Base-by-base conservation (phyloP, 2,329 filamentous ascomycete genomes). In the Paramyrothecium sp. region DNA sequence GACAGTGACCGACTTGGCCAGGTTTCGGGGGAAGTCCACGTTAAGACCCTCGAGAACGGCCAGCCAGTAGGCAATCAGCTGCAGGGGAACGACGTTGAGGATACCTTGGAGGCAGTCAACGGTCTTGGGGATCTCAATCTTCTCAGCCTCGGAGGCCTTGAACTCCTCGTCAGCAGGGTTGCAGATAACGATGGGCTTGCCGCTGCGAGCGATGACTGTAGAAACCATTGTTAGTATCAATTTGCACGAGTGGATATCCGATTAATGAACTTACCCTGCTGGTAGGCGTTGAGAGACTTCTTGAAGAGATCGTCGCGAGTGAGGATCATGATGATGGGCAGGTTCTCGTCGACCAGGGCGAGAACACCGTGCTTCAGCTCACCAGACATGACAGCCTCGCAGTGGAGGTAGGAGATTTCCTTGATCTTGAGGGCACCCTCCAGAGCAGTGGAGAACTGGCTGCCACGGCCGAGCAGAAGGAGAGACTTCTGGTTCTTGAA, bases 381-480 rank as follows among this genome's bases (percentile, higher is more conserved):
- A 78, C 95, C 95, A 63, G 95, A 98, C 95, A 99, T 99, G 82
- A 99, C 95, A 68, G 95, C 95, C 81, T 99, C 95, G 78, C 95
- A 99, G 79, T 99, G 95, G 59, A 99, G 90, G 78, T 99, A 99
- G 19, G 94, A 98, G 70, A 99, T 99, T 81, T 99, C 95, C 86
- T 99, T 99, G 78, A 99, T 99, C 85, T 99, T 99, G 67, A 99
- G 84, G 53, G 95, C 95, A 78, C 92, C 95, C 82, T 99, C 95
- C 21, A 99, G 87, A 56, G 95, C 95, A 68, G 95, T 99, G 59
- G 94, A 93, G 82, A 93, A 97, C 80, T 99, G 95, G 73, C 92
- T 92, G 66, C 95, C 95, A 82, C 95, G 91, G 60, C 95, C 95
- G 60, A 99, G 85, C 55, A 99, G 86, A 61, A 99, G 83, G 69